phyloP scores from a whole-genome alignment of 768 basidiomycete genomes.

The Calocera cornea region DNA sequence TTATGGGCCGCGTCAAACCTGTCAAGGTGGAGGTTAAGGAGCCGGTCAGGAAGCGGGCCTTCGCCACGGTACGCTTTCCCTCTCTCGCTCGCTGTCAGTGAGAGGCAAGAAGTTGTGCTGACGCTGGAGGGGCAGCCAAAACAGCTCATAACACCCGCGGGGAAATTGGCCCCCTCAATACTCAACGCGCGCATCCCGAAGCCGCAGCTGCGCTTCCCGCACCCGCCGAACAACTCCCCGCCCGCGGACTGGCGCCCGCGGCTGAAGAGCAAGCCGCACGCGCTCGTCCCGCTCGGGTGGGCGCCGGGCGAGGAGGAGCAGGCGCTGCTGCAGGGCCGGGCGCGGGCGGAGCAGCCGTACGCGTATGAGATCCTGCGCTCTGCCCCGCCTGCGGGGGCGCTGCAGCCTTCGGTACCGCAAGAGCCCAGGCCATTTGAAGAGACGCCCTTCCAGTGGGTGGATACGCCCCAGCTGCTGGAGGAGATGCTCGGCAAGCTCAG shows the following conservation, averaged over 20 bases:
- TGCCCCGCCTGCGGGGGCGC: slow-evolving; percentile 56
- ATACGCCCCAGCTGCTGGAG: slow-evolving; percentile 40
- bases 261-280: slow-evolving; percentile 66
- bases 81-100: background rate
- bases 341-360: slow-evolving; percentile 53
- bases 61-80: slow-evolving; percentile 6
- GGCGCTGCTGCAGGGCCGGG: slow-evolving; percentile 19
- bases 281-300: slow-evolving; percentile 68
- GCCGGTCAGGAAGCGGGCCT: slow-evolving; percentile 13
- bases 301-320: background rate
- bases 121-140: slow-evolving; percentile 11
- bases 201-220: slow-evolving; percentile 65
- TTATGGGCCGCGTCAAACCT: slow-evolving; percentile 51
- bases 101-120: slow-evolving; percentile 7
- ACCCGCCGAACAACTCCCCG: slow-evolving; percentile 43
- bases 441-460: slow-evolving; percentile 59
- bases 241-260: slow-evolving; percentile 50
- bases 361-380: slow-evolving; percentile 70
- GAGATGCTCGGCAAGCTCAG: slow-evolving; percentile 57
- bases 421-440: slow-evolving; percentile 42
- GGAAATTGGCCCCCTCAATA: slow-evolving; percentile 7
- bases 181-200: slow-evolving; percentile 55
- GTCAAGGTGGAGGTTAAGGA: slow-evolving; percentile 13
- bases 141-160: slow-evolving; percentile 7
- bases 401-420: slow-evolving; percentile 30